Percentiles rank a stretch among this genome's conserved stretches.
These are phyloP conservation scores for Phlyctochytrium planicorne DNA, from an alignment of 192 early-diverging fungal species.

Conservation along the genomic window DNA sequence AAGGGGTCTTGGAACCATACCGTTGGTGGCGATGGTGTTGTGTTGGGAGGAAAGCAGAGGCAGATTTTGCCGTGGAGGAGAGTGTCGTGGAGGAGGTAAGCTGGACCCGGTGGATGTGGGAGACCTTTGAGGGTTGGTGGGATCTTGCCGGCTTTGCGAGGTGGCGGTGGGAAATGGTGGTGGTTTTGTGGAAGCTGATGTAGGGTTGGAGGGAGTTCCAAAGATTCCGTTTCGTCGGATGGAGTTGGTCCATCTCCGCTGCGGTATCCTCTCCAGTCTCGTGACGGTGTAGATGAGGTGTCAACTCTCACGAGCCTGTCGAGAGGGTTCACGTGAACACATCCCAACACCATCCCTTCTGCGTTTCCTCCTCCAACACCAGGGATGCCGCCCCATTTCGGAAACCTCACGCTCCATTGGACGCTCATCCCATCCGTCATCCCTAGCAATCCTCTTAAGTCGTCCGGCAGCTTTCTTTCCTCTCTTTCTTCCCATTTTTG, in stretches of 20 bases:
- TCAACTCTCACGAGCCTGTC: slow-evolving; percentile 4
- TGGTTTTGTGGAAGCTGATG: too few species aligned
- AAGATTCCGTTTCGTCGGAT: too few species aligned
- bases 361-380: background rate
- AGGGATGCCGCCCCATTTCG: too few species aligned
- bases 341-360: slow-evolving; percentile 7
- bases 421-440: slow-evolving; percentile 21
- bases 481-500: background rate
- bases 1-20: slow-evolving; percentile 24
- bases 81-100: slow-evolving; percentile 22
- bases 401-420: slow-evolving; percentile 19
- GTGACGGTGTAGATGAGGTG: background rate
- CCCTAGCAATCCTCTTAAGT: slow-evolving; percentile 13
- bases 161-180: too few species aligned
- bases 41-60: slow-evolving; percentile 15
- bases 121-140: background rate
- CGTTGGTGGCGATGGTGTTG: slow-evolving; percentile 4
- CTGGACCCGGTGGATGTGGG: slow-evolving; percentile 19
- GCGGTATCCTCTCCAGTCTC: background rate
- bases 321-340: slow-evolving; percentile 18
- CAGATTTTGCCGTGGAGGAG: slow-evolving; percentile 18
- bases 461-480: slow-evolving; percentile 7
- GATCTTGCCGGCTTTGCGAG: slow-evolving; percentile 3
- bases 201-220: too few species aligned
- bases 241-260: background rate